Conservation (phyloP, 1,284 basidiomycete genomes). For the Ustilago vetiveriae region DNA sequence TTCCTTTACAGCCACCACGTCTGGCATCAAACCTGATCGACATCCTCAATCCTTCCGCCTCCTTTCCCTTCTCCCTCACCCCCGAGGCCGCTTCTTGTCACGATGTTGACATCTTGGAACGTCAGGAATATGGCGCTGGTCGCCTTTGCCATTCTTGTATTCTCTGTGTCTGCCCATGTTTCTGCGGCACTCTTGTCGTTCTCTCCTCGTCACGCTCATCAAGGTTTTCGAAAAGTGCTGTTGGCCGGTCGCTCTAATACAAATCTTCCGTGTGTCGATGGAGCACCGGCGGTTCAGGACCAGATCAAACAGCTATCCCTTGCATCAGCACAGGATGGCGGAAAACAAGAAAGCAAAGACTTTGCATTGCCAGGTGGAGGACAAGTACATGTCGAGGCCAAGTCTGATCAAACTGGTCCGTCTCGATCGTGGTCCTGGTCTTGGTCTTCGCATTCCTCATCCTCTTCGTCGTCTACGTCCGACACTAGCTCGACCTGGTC, state of each 20-base stretch:
- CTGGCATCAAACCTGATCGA: too few species aligned
- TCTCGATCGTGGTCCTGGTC: conserved; percentile 32
- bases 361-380: conserved; percentile 1
- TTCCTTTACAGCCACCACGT: too few species aligned
- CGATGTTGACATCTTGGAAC: conserved; percentile 5
- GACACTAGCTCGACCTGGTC: not conserved
- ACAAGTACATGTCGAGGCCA: conserved; percentile 16
- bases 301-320: conserved; percentile 17
- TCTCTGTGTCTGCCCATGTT: not conserved
- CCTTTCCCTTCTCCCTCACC: not conserved
- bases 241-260: conserved; percentile 4
- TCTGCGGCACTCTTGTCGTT: conserved; percentile 4
- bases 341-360: conserved; percentile 1
- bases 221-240: not conserved
- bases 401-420: conserved; percentile 7
- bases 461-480: conserved; percentile 5
- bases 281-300: not conserved
- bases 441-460: conserved; percentile 24
- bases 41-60: not conserved
- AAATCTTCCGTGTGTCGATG: conserved; percentile 6
- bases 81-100: not conserved
- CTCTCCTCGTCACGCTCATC: conserved; percentile 4
- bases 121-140: conserved; percentile 32
- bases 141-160: conserved; percentile 10
- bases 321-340: conserved; percentile 11